phyloP scores from a whole-genome alignment of 306 rosid genomes.

The Vicia sativa region DNA sequence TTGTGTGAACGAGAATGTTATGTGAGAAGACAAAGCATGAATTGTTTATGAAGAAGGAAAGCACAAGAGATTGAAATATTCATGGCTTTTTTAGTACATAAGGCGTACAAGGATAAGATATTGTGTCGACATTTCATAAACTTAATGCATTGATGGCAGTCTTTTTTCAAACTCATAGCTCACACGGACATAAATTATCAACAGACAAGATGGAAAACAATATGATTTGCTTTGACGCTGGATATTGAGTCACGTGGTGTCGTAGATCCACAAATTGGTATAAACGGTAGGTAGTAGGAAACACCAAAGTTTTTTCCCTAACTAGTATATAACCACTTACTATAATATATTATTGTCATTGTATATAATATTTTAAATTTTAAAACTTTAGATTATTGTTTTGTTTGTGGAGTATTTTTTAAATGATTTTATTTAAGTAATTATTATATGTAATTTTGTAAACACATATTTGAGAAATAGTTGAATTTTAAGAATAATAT shows the following conservation, averaged over 20 bases:
- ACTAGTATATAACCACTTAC: no score
- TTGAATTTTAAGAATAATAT: no score
- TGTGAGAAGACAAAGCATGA: slow-evolving; percentile 4
- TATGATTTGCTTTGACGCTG: slow-evolving; percentile 1
- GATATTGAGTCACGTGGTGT: slow-evolving; percentile 31
- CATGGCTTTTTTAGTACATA: not conserved
- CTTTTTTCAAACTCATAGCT: slow-evolving; percentile 40
- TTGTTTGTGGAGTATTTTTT: no score
- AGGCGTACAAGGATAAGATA: slow-evolving; percentile 12
- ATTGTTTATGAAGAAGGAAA: slow-evolving; percentile 14
- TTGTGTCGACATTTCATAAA: slow-evolving; percentile 33
- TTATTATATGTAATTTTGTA: no score
- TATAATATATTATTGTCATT: no score
- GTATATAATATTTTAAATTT: no score
- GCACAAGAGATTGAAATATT: slow-evolving; percentile 32
- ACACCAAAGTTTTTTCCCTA: not conserved
- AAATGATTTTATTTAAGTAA: no score
- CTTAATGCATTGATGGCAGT: not conserved
- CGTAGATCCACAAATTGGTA: not conserved
- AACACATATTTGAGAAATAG: no score
- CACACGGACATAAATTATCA: slow-evolving; percentile 33
- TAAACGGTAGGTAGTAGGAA: not conserved
- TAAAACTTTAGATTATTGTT: no score
- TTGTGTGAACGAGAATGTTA: slow-evolving; percentile 26
- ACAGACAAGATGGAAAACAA: not conserved